Base-by-base conservation (phyloP, 2,329 filamentous ascomycete species). In the Penicillium oxalicum region DNA sequence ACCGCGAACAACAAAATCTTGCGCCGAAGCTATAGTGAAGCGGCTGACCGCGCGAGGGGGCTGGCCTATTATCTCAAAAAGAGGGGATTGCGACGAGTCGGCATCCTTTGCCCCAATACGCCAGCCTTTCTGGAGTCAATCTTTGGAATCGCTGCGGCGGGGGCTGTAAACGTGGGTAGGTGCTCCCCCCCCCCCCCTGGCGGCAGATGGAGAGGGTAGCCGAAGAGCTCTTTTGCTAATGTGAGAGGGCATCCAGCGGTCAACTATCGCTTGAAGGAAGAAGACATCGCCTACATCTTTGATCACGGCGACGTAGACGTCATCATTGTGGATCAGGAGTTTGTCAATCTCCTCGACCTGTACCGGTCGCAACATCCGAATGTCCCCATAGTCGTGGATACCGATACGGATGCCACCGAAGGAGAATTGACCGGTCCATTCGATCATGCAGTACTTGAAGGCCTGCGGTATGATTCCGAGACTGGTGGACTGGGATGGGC, bases 111-210 rank as follows among this genome's bases (percentile, higher is more conserved):
- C 7, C 88, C 93, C 3, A 98, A 98, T 66, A 98, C 93, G 1
- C 93, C 93, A 0, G 91, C 91, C 0, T 97, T 97, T 61, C 76
- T 98, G 27, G 91, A 97, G 71, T 81, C 83, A 5, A 88, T 95
- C 53, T 98, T 88, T 63, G 93, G 87, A 1, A 86, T 96, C 58
- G 84, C 84, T 0, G 91, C 87, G 1, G 87, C 87, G 0, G 89
- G 89, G 1, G 87, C 78, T 6, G 80, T 94, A 25, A 82, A 90
- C 52, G 86, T 95, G 45, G 77, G 76, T 76, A 64, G 51, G 72
- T 51, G 27, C 27, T 1, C 7, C 8, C 7, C 18, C 18, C 18
- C 18, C 18, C 18, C 18, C 18, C 18, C 18, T 18, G 18, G 18
- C 2, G 3, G 1, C 4, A 13, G 29, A n/a, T 8, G 33, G 18